Evolutionary conservation across 164 flowering plant genomes (phyloP).

Genomic region (Chloranthus sessilifolius): DNA sequence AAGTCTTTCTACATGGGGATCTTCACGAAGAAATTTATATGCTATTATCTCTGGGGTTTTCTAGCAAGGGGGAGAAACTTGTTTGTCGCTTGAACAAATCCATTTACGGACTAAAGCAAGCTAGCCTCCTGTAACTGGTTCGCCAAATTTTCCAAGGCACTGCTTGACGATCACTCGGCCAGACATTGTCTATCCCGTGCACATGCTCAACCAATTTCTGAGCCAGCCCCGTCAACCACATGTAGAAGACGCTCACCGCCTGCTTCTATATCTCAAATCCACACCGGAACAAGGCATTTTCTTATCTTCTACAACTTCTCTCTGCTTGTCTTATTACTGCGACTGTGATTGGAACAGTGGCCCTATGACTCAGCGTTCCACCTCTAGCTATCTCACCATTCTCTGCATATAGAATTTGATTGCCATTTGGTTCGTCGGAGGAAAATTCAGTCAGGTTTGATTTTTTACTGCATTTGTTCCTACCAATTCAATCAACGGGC

Average conservation of each 20-base stretch:
- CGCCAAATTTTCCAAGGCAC: neutral
- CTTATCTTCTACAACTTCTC: neutral
- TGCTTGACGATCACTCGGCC: too few relatives aligned
- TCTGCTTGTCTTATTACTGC: neutral
- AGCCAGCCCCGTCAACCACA: neutral
- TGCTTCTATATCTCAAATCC: neutral
- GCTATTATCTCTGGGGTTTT: neutral
- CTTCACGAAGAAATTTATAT: slow-evolving; percentile 2
- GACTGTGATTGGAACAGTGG: neutral
- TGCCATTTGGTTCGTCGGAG: too few relatives aligned
- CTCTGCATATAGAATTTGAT: too few relatives aligned
- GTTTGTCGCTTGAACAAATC: neutral
- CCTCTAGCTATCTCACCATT: too few relatives aligned
- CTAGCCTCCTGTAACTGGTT: neutral
- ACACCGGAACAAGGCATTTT: neutral
- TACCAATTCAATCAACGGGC: neutral
- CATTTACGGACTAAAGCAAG: neutral
- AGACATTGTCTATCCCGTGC: neutral
- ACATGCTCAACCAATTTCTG: neutral
- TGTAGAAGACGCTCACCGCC: neutral
- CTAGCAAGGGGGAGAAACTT: neutral
- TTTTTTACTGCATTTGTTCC: neutral
- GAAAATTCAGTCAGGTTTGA: neutral
- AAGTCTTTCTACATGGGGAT: neutral
- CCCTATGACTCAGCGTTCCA: neutral